phyloP scores from a whole-genome alignment of 345 rosid species.

The Firmiana major region DNA sequence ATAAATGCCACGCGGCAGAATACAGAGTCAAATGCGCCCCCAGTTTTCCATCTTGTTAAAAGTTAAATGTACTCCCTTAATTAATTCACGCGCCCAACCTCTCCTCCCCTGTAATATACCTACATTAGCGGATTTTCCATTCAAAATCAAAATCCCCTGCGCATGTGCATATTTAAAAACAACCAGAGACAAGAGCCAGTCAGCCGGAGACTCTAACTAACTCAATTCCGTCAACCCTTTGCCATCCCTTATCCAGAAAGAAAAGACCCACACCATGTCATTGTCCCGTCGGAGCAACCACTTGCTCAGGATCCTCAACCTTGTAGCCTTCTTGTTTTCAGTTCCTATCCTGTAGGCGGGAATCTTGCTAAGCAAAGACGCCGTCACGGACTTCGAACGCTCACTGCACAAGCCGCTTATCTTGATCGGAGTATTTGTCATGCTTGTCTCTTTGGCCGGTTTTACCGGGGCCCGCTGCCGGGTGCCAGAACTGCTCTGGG shows the following conservation, averaged over 20 bases:
- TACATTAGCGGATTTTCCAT: background rate
- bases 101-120: background rate
- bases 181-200: background rate
- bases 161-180: background rate
- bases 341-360: constrained; percentile 53
- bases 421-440: constrained; percentile 57
- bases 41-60: no score
- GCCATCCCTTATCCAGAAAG: background rate
- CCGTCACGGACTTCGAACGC: constrained; percentile 58
- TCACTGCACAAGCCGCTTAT: constrained; percentile 68
- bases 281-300: constrained; percentile 40
- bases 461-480: constrained; percentile 75
- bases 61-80: no score
- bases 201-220: background rate
- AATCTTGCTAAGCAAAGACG: constrained; percentile 49
- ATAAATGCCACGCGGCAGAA: background rate
- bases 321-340: constrained; percentile 60
- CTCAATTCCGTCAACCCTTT: background rate
- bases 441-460: constrained; percentile 66
- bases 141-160: background rate
- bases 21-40: background rate
- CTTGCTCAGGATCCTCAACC: constrained; percentile 56
- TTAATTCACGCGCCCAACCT: background rate
- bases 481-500: constrained; percentile 65
- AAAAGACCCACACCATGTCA: background rate